A percentile compares a stretch with the other conserved stretches of the same genome.
Conservation (phyloP, 2,329 filamentous ascomycete genomes). For the Akanthomyces lecanii region DNA sequence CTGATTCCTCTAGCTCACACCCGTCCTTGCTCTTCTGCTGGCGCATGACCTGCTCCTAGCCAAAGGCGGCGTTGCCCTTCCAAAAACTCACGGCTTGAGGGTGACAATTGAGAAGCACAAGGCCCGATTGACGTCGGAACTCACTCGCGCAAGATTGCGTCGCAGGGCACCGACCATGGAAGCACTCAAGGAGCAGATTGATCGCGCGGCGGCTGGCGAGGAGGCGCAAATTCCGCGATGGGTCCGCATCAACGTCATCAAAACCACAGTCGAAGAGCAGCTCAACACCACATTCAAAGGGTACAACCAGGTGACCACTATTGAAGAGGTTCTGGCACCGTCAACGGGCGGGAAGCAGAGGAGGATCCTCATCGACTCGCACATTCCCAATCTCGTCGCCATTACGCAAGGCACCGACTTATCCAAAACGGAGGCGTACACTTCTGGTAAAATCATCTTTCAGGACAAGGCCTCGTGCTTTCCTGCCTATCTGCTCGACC, state of each 20-base stretch:
- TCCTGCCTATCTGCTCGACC: slow-evolving; percentile 80
- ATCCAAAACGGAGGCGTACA: slow-evolving; percentile 69
- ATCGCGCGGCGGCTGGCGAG: slow-evolving; percentile 44
- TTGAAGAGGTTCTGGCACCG: slow-evolving; percentile 51
- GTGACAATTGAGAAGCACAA: slow-evolving; percentile 76
- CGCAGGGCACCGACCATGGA: slow-evolving; percentile 66
- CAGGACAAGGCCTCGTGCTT: slow-evolving; percentile 98
- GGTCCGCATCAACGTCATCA: slow-evolving; percentile 81
- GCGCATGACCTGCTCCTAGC: slow-evolving; percentile 81
- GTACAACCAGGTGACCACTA: slow-evolving; percentile 52
- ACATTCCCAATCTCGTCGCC: slow-evolving; percentile 81
- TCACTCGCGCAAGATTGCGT: slow-evolving; percentile 73
- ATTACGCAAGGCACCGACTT: slow-evolving; percentile 69
- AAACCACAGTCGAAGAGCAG: slow-evolving; percentile 65
- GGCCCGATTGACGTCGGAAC: slow-evolving; percentile 72
- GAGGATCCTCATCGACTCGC: slow-evolving; percentile 66
- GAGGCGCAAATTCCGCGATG: slow-evolving; percentile 73
- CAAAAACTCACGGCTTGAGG: slow-evolving; percentile 72
- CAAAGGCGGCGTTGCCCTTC: slow-evolving; percentile 77
- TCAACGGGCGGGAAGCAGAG: slow-evolving; percentile 32
- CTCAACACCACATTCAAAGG: slow-evolving; percentile 68
- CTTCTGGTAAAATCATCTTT: slow-evolving; percentile 72
- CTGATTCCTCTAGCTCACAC: slow-evolving; percentile 60
- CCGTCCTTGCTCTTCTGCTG: slow-evolving; percentile 73
- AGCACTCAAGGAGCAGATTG: slow-evolving; percentile 57